Evolutionary conservation across 1,284 basidiomycete genomes (phyloP).

Genomic region (Boletellus deceptivus): DNA sequence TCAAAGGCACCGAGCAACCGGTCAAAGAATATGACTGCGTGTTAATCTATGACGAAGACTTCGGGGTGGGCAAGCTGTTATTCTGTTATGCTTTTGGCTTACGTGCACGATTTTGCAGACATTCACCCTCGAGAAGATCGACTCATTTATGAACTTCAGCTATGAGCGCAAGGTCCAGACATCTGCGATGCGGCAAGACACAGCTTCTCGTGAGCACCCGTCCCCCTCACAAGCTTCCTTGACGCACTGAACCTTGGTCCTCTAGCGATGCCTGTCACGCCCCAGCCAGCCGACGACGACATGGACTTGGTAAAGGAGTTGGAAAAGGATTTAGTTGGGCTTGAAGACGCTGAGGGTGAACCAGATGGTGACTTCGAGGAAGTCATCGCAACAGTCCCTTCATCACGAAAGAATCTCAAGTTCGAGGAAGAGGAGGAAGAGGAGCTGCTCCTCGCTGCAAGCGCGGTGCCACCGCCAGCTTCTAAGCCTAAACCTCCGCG

Average conservation of each 20-base stretch:
- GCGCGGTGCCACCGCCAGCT: slow-evolving; percentile 19
- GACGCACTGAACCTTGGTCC: slow-evolving; percentile 8
- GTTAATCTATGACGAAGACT: slow-evolving; percentile 71
- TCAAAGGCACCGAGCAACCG: slow-evolving; percentile 52
- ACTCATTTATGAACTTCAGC: slow-evolving; percentile 55
- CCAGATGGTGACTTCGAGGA: slow-evolving; percentile 43
- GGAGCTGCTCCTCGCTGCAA: slow-evolving; percentile 36
- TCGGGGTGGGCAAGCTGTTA: slow-evolving; percentile 46
- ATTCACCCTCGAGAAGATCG: slow-evolving; percentile 72
- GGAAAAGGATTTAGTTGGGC: slow-evolving; percentile 32
- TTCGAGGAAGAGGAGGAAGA: slow-evolving; percentile 44
- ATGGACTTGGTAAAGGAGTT: slow-evolving; percentile 37
- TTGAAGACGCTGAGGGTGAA: slow-evolving; percentile 46
- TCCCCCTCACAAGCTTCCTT: background rate
- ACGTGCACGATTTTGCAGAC: slow-evolving; percentile 40
- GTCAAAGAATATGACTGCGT: slow-evolving; percentile 72
- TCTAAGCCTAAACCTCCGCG: slow-evolving; percentile 29
- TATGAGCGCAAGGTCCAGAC: slow-evolving; percentile 47
- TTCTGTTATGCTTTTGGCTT: slow-evolving; percentile 1
- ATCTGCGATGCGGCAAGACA: slow-evolving; percentile 34
- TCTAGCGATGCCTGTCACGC: slow-evolving; percentile 20
- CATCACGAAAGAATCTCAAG: slow-evolving; percentile 20
- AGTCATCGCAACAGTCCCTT: slow-evolving; percentile 29
- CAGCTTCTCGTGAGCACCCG: slow-evolving; percentile 44
- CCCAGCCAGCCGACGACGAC: slow-evolving; percentile 21